Percentiles rank a stretch among this genome's conserved stretches.
Evolutionary conservation across 73 alveolate genomes (phyloP).

Genomic region (Paramecium pentaurelia): DNA sequence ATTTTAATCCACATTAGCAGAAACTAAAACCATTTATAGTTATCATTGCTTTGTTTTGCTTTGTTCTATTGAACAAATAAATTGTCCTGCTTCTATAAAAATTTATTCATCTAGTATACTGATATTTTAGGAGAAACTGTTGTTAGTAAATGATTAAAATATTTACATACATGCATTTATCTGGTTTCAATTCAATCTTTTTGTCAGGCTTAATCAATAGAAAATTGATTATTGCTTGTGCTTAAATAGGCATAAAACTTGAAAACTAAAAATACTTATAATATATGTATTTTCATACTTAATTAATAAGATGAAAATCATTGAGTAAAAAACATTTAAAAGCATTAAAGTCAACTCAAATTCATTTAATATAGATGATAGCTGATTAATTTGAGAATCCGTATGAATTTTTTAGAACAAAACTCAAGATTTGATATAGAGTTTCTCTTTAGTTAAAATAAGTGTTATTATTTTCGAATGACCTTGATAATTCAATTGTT

Average conservation of each 20-base stretch:
- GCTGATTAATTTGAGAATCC: neutral
- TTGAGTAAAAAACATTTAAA: neutral
- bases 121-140: neutral
- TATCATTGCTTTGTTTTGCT: neutral
- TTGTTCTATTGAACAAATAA: neutral
- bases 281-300: neutral
- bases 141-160: neutral
- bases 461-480: no score
- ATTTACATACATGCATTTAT: neutral
- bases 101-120: neutral
- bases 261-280: neutral
- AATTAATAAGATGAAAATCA: no score
- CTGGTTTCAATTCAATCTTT: neutral
- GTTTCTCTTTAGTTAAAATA: no score
- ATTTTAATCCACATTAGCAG: neutral
- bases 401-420: no score
- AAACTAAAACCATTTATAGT: neutral
- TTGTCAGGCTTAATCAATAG: neutral
- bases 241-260: neutral
- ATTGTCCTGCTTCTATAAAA: neutral
- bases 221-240: neutral
- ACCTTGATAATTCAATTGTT: no score
- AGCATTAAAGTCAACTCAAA: neutral
- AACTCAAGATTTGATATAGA: neutral
- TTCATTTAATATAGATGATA: no score